Percentiles rank a stretch among this genome's conserved stretches.
phyloP scores from a whole-genome alignment of 169 alveolate species.

The Eimeria brunetti region DNA sequence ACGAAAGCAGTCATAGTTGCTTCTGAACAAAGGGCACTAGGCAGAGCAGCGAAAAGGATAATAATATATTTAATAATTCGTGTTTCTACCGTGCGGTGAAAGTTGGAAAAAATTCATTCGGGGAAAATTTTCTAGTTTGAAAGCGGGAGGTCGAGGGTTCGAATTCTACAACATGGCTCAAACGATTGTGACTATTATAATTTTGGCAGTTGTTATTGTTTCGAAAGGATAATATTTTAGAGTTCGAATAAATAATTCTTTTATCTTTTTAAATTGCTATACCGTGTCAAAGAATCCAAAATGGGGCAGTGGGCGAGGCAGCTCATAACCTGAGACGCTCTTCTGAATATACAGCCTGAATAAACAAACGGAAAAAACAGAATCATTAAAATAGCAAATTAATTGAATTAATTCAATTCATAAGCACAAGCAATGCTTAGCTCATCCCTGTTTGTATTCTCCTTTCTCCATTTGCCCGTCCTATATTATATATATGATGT shows the following conservation, averaged over 20 bases:
- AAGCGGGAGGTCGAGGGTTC: too few relatives aligned
- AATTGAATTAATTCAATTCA: background rate
- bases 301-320: constrained; percentile 52
- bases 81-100: background rate
- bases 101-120: background rate
- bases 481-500: too few relatives aligned
- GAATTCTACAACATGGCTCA: too few relatives aligned
- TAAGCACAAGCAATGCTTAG: too few relatives aligned
- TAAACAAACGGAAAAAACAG: background rate
- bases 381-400: background rate
- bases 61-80: background rate
- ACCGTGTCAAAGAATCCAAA: constrained; percentile 66
- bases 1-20: background rate
- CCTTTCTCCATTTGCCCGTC: too few relatives aligned
- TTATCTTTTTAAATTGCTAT: background rate
- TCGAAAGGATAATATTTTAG: too few relatives aligned
- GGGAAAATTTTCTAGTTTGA: background rate
- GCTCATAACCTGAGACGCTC: constrained; percentile 57
- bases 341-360: constrained; percentile 61
- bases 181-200: too few relatives aligned
- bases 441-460: too few relatives aligned
- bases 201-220: too few relatives aligned
- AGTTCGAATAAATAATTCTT: background rate
- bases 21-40: background rate
- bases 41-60: background rate